phyloP scores from a whole-genome alignment of 495 filamentous ascomycete genomes.

The Penicillium lagena region DNA sequence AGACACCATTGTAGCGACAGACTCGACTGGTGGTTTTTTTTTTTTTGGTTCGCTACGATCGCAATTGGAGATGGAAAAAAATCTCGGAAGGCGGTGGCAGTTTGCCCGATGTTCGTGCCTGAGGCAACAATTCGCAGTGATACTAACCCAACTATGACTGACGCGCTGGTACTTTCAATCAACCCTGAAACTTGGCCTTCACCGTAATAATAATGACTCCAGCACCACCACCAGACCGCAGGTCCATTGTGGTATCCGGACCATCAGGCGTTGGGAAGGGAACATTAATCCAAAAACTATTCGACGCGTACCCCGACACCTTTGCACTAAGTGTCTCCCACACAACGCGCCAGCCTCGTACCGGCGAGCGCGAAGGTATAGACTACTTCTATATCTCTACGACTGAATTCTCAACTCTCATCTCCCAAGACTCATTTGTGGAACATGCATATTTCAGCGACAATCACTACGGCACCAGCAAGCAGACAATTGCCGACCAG shows the following conservation, averaged over 20 bases:
- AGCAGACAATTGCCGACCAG: conserved; percentile 65
- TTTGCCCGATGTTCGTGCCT: conserved; percentile 31
- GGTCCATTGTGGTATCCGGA: conserved; percentile 75
- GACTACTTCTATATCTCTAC: conserved; percentile 71
- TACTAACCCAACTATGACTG: too few relatives aligned
- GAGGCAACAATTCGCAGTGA: conserved; percentile 7
- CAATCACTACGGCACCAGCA: conserved; percentile 76
- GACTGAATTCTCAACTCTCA: conserved; percentile 56
- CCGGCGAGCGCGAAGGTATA: conserved; percentile 62
- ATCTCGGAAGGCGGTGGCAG: conserved; percentile 36
- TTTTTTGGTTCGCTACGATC: conserved; percentile 18
- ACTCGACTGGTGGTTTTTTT: conserved; percentile 20
- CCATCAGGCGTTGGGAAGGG: conserved; percentile 80
- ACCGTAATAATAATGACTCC: background rate
- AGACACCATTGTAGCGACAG: conserved; percentile 30
- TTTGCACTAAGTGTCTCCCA: conserved; percentile 74
- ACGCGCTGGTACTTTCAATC: background rate
- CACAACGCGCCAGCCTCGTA: conserved; percentile 59
- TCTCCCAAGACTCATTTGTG: conserved; percentile 62
- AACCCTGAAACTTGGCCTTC: too few relatives aligned
- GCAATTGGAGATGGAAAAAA: conserved; percentile 27
- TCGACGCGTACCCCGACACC: conserved; percentile 53
- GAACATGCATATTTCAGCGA: conserved; percentile 74
- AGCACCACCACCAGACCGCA: conserved; percentile 13
- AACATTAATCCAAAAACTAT: conserved; percentile 67